Base-by-base conservation (phyloP, 768 basidiomycete genomes). In the Phanerochaete carnosa region DNA sequence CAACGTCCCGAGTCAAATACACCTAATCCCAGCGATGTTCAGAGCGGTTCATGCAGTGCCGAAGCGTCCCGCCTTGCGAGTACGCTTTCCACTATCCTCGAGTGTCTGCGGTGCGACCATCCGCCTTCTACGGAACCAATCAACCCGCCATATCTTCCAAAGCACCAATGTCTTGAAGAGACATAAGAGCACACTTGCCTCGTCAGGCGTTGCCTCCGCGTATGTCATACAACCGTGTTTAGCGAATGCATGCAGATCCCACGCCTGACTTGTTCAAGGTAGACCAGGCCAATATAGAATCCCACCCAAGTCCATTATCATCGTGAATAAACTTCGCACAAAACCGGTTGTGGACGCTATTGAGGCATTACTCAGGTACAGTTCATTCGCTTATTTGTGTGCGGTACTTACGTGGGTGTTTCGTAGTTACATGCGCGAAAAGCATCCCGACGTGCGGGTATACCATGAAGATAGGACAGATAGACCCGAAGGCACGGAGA, bases 241-340 rank as follows among this genome's bases (percentile, higher is more conserved):
- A 11, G 13, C 3, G 51, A 23, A 33, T n/a, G 51, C 23, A 52
- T 52, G 30, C 51, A 55, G 26, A 55, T 23, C 54, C 43, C 54
- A 55, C 35, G 22, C 23, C 11, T 16, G 33, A 29, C 35, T 23
- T 26, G 62, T 46, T 62, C 53, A 60, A 61, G 63, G 60, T 53
- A 64, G 63, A 37, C 50, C 46, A 52, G 47, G 43, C 46, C 61
- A 60, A 28, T 57, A 43, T 45, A 64, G 63, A 37, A 64, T 68
- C 29, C 78, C 82, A 26, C 87, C 84, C 45, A 83, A 84, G 68
- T 78, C 83, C 46, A 85, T 91, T 45, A 81, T 92, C 55, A 82
- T 92, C 63, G 89, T 92, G 15, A 92, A 92, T 76, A 92, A 92
- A 72, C 76, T 89, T 32, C 83, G 90, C 47, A 92, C 90, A 39